phyloP scores from a whole-genome alignment of 192 early-diverging fungal species.

The Podila clonocystis region DNA sequence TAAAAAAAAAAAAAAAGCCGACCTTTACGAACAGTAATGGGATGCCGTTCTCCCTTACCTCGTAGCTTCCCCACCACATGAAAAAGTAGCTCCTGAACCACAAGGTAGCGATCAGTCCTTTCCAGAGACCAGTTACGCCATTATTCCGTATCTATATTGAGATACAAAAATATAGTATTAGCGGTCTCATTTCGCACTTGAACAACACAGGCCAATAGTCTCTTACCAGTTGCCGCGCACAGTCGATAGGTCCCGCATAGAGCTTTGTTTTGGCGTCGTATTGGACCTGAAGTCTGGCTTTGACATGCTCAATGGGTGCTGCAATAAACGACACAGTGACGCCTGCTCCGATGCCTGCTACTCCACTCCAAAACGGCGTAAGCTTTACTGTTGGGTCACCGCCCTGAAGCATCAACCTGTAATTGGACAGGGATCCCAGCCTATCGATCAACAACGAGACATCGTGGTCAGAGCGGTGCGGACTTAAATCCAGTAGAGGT shows the following conservation, averaged over 20 bases:
- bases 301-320: conserved; percentile 84
- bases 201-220: background rate
- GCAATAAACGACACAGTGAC: conserved; percentile 82
- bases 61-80: conserved; percentile 65
- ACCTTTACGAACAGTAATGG: background rate
- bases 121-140: conserved; percentile 84
- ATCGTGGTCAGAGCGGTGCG: background rate
- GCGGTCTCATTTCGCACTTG: background rate
- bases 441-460: conserved; percentile 44
- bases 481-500: background rate
- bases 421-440: conserved; percentile 88
- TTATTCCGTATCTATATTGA: conserved; percentile 69
- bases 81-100: conserved; percentile 89
- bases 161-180: background rate
- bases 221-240: conserved; percentile 74
- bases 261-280: conserved; percentile 72
- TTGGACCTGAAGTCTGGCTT: conserved; percentile 77
- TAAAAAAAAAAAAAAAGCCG: background rate
- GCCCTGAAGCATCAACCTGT: conserved; percentile 74
- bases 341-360: conserved; percentile 79
- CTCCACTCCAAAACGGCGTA: conserved; percentile 72
- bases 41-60: conserved; percentile 32
- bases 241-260: conserved; percentile 91
- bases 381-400: conserved; percentile 67
- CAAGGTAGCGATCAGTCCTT: conserved; percentile 86